Conservation (phyloP, 805 yeast species). For the Huiozyma sinensis region DNA sequence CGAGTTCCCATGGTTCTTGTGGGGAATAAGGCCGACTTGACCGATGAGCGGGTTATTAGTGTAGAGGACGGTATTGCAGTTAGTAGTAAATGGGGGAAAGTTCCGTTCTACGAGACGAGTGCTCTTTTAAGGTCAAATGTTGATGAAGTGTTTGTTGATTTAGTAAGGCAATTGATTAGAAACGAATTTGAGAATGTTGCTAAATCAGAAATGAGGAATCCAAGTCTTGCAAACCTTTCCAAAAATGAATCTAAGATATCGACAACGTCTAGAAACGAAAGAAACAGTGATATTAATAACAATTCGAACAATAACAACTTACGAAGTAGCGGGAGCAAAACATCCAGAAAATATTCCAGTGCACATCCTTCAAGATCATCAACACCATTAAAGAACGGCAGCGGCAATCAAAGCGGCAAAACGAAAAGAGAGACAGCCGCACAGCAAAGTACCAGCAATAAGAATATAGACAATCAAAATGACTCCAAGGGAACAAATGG, state of each 20-base stretch:
- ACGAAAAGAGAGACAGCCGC: no score
- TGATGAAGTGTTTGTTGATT: slow-evolving; percentile 81
- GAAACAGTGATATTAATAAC: not conserved
- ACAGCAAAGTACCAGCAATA: no score
- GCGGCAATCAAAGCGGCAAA: not conserved
- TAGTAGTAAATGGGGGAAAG: slow-evolving; percentile 78
- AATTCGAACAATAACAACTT: not conserved
- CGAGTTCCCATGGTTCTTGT: slow-evolving; percentile 79
- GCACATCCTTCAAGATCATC: not conserved
- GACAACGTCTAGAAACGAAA: not conserved
- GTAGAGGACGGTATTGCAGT: slow-evolving; percentile 77
- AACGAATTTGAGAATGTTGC: slow-evolving; percentile 23
- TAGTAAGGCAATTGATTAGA: slow-evolving; percentile 69
- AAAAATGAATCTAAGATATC: slow-evolving; percentile 1
- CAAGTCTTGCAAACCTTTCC: slow-evolving; percentile 2
- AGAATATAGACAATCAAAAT: no score
- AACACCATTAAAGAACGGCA: not conserved
- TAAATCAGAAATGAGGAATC: slow-evolving; percentile 7
- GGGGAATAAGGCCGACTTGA: slow-evolving; percentile 85
- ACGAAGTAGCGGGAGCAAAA: not conserved
- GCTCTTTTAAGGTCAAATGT: slow-evolving; percentile 88
- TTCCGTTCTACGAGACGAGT: slow-evolving; percentile 86
- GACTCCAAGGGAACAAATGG: no score
- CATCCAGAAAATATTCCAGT: no score
- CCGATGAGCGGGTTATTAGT: slow-evolving; percentile 59